A percentile compares a stretch with the other conserved stretches of the same genome.
These are phyloP conservation scores for Scortechinia acanthostroma DNA, from an alignment of 2,329 filamentous ascomycete genomes.

Conservation along the genomic window DNA sequence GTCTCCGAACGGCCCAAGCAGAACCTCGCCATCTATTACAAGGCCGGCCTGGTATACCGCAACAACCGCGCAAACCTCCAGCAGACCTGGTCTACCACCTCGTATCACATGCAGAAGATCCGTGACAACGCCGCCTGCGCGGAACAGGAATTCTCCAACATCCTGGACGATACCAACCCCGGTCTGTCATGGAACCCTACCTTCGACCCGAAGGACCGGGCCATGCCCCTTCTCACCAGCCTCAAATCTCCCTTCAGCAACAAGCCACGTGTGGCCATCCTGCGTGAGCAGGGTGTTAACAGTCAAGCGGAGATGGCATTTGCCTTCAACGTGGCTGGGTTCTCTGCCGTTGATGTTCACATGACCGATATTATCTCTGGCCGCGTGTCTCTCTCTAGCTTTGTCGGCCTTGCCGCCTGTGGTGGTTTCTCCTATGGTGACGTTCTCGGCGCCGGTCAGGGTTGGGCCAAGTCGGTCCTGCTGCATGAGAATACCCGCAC, in stretches of 20 bases:
- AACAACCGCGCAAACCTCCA: conserved; percentile 70
- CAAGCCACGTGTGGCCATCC: conserved; percentile 74
- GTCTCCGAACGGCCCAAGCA: conserved; percentile 64
- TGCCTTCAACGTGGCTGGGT: conserved; percentile 84
- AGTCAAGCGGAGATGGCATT: conserved; percentile 97
- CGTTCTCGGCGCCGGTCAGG: conserved; percentile 86
- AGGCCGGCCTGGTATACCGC: conserved; percentile 55
- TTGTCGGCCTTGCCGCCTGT: conserved; percentile 85
- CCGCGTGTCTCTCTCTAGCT: conserved; percentile 67
- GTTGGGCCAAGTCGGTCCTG: conserved; percentile 90
- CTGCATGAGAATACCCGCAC: conserved; percentile 70
- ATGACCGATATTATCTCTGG: conserved; percentile 87
- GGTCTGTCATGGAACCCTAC: conserved; percentile 79
- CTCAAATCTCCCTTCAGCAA: conserved; percentile 48
- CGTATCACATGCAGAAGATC: conserved; percentile 81
- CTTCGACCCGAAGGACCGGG: conserved; percentile 72
- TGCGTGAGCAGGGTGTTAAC: conserved; percentile 93
- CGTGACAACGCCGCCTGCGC: conserved; percentile 84
- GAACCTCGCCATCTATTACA: conserved; percentile 69
- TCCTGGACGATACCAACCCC: conserved; percentile 70
- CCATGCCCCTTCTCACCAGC: conserved; percentile 44
- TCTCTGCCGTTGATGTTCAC: conserved; percentile 86
- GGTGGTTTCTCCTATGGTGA: conserved; percentile 87
- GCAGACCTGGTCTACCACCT: conserved; percentile 81
- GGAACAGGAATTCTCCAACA: conserved; percentile 71